Evolutionary conservation across 345 rosid species (phyloP).

Genomic region (Aquilaria malaccensis): DNA sequence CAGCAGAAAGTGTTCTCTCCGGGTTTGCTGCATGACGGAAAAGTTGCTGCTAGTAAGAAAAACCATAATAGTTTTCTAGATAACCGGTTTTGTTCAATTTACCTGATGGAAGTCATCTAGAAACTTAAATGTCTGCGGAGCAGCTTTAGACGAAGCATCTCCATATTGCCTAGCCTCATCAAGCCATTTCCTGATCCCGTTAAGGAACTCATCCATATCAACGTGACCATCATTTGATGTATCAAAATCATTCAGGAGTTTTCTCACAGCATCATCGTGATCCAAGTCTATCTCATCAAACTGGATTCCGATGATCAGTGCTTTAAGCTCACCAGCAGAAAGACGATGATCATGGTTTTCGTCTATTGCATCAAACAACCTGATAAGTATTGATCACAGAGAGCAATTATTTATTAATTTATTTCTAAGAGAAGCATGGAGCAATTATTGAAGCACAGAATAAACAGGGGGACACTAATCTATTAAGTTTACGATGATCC

Average conservation of each 20-base stretch:
- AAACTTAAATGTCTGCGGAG: slow-evolving; percentile 36
- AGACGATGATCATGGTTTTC: slow-evolving; percentile 37
- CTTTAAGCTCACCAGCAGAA: slow-evolving; percentile 50
- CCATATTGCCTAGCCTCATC: slow-evolving; percentile 32
- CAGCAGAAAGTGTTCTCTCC: slow-evolving; percentile 57
- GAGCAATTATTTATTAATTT: too few species aligned
- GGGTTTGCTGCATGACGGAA: slow-evolving; percentile 48
- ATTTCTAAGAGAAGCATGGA: slow-evolving; percentile 1
- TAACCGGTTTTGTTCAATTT: slow-evolving; percentile 13
- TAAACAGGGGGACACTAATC: too few species aligned
- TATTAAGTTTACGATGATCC: neutral
- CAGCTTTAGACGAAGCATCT: slow-evolving; percentile 28
- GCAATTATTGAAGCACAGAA: neutral
- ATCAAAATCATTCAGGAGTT: slow-evolving; percentile 68
- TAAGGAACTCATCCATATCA: slow-evolving; percentile 35
- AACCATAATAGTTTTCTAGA: slow-evolving; percentile 5
- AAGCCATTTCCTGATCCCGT: slow-evolving; percentile 60
- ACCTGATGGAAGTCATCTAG: slow-evolving; percentile 48
- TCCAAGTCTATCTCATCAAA: slow-evolving; percentile 77
- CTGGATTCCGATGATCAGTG: slow-evolving; percentile 65
- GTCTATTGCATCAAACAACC: slow-evolving; percentile 69
- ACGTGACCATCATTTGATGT: slow-evolving; percentile 29
- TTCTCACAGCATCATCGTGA: slow-evolving; percentile 50
- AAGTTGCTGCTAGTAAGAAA: too few species aligned
- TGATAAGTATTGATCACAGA: slow-evolving; percentile 3